Evolutionary conservation across 306 rosid species (phyloP).

Genomic region (Erythrophleum fordii): DNA sequence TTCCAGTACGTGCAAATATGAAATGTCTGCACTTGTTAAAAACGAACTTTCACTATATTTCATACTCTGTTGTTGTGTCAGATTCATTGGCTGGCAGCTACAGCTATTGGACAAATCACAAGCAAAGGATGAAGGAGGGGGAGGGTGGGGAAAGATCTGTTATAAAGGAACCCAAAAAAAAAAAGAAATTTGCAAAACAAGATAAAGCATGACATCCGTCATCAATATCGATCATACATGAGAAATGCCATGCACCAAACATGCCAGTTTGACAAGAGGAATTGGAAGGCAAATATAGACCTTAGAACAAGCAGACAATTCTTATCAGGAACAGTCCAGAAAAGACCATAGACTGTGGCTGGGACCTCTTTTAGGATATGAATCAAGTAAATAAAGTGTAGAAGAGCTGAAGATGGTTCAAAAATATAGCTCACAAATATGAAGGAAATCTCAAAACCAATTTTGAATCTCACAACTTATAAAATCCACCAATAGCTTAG

Average conservation of each 20-base stretch:
- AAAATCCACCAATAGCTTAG: not conserved
- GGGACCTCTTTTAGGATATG: constrained; percentile 1
- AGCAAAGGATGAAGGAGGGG: not conserved
- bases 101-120: not conserved
- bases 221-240: not conserved
- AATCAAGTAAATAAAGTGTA: constrained; percentile 3
- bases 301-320: not conserved
- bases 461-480: not conserved
- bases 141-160: no score
- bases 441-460: not conserved
- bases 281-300: not conserved
- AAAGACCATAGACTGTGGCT: not conserved
- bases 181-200: no score
- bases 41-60: not conserved
- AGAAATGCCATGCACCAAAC: not conserved
- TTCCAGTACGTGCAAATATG: not conserved
- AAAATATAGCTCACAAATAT: not conserved
- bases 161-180: no score
- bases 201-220: not conserved
- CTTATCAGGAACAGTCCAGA: no score
- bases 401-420: not conserved
- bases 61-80: not conserved
- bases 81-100: not conserved
- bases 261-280: not conserved
- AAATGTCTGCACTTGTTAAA: not conserved